Evolutionary conservation across 2,329 filamentous ascomycete genomes (phyloP).

Genomic region (Trichoderma sp.): DNA sequence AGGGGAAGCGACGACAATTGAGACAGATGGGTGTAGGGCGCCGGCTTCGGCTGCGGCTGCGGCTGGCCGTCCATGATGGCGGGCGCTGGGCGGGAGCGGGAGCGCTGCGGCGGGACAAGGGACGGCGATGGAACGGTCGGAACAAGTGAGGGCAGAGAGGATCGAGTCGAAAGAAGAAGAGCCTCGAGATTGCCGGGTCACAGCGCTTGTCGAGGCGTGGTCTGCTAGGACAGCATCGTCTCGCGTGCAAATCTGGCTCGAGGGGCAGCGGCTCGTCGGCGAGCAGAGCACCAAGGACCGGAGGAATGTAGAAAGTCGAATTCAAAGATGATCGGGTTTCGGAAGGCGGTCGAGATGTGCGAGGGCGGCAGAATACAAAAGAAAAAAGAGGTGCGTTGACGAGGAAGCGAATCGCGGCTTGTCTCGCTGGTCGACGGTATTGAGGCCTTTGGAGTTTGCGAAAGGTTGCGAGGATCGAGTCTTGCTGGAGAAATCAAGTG

Average conservation of each 20-base stretch:
- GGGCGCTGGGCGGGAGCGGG: not conserved
- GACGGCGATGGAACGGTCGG: not conserved
- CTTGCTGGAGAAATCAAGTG: constrained; percentile 3
- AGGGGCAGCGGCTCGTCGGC: constrained; percentile 8
- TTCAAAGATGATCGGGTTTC: not conserved
- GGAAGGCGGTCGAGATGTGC: not conserved
- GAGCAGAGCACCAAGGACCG: no score
- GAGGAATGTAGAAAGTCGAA: not conserved
- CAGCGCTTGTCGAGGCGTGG: constrained; percentile 23
- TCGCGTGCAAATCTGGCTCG: constrained; percentile 14
- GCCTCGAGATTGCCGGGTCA: constrained; percentile 24
- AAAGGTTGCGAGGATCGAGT: not conserved
- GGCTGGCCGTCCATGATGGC: constrained; percentile 28
- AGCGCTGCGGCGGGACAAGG: constrained; percentile 4
- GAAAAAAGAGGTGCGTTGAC: not conserved
- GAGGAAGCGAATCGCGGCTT: not conserved
- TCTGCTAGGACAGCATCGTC: constrained; percentile 22
- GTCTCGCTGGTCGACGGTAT: not conserved
- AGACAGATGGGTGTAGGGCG: constrained; percentile 40
- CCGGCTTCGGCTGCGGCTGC: constrained; percentile 30
- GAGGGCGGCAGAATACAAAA: not conserved
- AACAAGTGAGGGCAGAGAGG: not conserved
- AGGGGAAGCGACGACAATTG: constrained; percentile 46
- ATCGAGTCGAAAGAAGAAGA: not conserved
- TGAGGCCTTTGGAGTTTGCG: constrained; percentile 11